Evolutionary conservation across 768 basidiomycete species (phyloP), one percentile per base, ranked within the genome.

Genomic region (Sporobolomyces roseus): DNA sequence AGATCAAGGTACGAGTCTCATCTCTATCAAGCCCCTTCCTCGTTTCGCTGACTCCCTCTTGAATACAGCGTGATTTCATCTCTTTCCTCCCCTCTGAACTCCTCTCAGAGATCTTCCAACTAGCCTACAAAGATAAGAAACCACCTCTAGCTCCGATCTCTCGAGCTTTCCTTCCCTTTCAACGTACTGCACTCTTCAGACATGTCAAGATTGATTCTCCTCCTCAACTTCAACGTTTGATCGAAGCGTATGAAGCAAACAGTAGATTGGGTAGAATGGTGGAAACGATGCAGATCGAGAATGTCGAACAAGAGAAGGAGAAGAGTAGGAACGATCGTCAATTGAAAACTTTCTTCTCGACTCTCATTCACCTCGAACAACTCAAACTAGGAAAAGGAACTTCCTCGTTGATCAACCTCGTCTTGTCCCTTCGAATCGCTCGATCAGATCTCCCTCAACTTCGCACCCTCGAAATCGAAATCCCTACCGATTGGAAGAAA

Each of bases 41-140:
- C n/a, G n/a, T n/a, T n/a, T n/a, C n/a, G n/a, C n/a, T n/a, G n/a
- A n/a, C n/a, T n/a, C 38, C 23, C 45, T 13, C 49, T 55, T 36
- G 21, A 36, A 14, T n/a, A 55, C 35, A 55, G 54, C 54, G 54
- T 35, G 54, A 55, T 16, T 36, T 36, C 35, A 14, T 55, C 54
- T 55, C 54, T 25, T 38, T 2, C 12, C 62, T 63, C 21, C 62
- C 62, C 3, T 41, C 52, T 30, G 62, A 63, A 33, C 43, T 55
- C 41, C 62, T 63, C 53, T 33, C 43, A 25, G 43, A 54, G 19
- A 63, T 63, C 53, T 63, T 63, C 62, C 3, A 36, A 2, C 41
- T n/a, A 9, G 50, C 62, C 23, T 54, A 54, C 32, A 35, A 32
- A 3, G 52, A 46, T 19, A 4, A 9, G 12, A 16, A 33, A 45